A percentile compares a stretch with the other conserved stretches of the same genome.
phyloP scores from a whole-genome alignment of 305 asterid species.

The Fraxinus sp. region DNA sequence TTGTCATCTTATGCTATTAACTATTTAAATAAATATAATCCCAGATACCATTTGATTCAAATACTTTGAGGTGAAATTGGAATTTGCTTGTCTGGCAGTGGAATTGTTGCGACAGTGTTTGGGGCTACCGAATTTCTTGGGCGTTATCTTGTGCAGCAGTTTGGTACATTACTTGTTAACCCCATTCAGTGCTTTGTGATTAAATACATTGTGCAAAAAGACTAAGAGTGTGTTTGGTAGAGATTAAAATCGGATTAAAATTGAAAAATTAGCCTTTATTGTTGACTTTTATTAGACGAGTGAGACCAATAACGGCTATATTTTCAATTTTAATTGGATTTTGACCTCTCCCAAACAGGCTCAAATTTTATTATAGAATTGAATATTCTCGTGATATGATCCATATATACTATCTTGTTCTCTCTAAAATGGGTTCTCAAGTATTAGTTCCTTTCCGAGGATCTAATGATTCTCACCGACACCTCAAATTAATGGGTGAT shows the following conservation, averaged over 20 bases:
- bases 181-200: constrained; percentile 6
- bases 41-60: background rate
- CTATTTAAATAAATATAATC: background rate
- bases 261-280: too few species aligned
- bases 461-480: constrained; percentile 84
- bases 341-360: too few species aligned
- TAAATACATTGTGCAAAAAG: background rate
- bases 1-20: background rate
- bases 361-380: constrained; percentile 8
- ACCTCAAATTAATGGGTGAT: constrained; percentile 99
- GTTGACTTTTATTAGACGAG: too few species aligned
- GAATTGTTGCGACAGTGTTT: constrained; percentile 87
- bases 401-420: constrained; percentile 16
- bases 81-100: constrained; percentile 58
- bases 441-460: constrained; percentile 98
- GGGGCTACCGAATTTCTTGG: constrained; percentile 98
- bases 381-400: constrained; percentile 11
- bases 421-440: constrained; percentile 80
- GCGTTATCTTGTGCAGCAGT: constrained; percentile 86
- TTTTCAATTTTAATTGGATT: too few species aligned
- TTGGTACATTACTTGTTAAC: constrained; percentile 49
- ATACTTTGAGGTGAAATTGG: constrained; percentile 17
- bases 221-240: background rate
- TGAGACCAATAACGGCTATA: too few species aligned
- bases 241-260: too few species aligned